Evolutionary conservation across 108 stramenopile genomes (phyloP).

Genomic region (Nitzschia inconspicua): DNA sequence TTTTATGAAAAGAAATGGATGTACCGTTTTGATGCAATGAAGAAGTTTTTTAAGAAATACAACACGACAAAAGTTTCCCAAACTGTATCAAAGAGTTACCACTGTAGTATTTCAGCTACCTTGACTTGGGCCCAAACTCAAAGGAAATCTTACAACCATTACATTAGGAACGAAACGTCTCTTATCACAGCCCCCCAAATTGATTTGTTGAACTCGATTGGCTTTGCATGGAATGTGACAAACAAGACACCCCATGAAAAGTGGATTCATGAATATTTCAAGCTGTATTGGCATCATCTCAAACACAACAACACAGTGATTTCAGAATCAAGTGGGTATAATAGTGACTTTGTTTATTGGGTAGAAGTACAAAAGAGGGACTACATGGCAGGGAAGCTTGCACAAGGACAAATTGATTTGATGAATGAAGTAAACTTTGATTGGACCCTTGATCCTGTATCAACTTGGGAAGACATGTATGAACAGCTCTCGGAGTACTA

Average conservation of each 20-base stretch:
- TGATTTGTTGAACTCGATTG: slow-evolving; percentile 33
- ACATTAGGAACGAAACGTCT: too few relatives aligned
- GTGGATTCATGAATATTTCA: slow-evolving; percentile 6
- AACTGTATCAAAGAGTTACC: neutral
- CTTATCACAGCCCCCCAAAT: slow-evolving; percentile 30
- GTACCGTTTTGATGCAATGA: neutral
- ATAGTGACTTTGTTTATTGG: too few relatives aligned
- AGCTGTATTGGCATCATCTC: neutral
- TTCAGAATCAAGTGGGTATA: too few relatives aligned
- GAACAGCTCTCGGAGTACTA: slow-evolving; percentile 3
- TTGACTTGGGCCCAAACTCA: slow-evolving; percentile 5
- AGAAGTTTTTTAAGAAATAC: slow-evolving; percentile 1
- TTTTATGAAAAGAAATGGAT: slow-evolving; percentile 5
- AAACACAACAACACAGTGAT: too few relatives aligned
- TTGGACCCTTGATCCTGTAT: too few relatives aligned
- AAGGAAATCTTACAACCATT: neutral
- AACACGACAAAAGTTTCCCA: neutral
- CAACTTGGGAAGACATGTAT: slow-evolving; percentile 7
- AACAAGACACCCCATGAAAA: neutral
- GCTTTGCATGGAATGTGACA: slow-evolving; percentile 37
- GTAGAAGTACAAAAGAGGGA: too few relatives aligned
- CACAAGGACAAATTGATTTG: neutral
- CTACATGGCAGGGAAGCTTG: too few relatives aligned
- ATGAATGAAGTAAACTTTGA: slow-evolving; percentile 7
- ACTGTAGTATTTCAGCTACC: neutral